Conservation (phyloP, 2,329 filamentous ascomycete genomes). For the Colletotrichum australisinense region DNA sequence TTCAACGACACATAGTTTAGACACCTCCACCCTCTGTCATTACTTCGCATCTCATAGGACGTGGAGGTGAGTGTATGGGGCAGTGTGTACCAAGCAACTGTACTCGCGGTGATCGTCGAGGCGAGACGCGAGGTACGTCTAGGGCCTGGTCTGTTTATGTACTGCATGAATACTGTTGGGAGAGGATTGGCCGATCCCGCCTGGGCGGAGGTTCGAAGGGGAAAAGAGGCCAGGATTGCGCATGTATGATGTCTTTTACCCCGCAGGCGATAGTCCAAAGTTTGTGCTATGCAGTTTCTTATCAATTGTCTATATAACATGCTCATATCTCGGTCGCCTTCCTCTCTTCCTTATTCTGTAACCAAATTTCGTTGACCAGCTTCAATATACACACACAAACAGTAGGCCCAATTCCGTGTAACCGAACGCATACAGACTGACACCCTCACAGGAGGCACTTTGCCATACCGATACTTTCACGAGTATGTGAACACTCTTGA, state of each 20-base stretch:
- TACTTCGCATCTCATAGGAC: not conserved
- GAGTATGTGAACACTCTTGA: slow-evolving; percentile 28
- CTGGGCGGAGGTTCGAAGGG: not conserved
- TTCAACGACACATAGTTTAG: not conserved
- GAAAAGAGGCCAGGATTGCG: not conserved
- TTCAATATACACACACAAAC: not conserved
- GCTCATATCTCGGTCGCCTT: not conserved
- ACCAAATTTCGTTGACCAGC: not conserved
- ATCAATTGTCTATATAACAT: slow-evolving; percentile 25
- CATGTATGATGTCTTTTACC: slow-evolving; percentile 24
- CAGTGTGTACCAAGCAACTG: not conserved
- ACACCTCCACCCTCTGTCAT: not conserved
- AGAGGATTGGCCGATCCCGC: slow-evolving; percentile 11
- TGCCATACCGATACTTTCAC: not conserved
- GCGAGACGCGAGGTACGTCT: not conserved
- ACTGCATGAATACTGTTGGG: slow-evolving; percentile 17
- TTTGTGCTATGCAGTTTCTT: not conserved
- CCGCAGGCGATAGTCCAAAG: slow-evolving; percentile 27
- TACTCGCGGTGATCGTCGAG: not conserved
- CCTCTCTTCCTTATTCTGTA: rapidly evolving
- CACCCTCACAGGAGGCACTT: slow-evolving; percentile 20
- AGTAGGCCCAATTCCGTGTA: slow-evolving; percentile 19
- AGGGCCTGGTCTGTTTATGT: not conserved
- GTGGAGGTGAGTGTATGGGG: not conserved
- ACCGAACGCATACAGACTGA: slow-evolving; percentile 17